A percentile compares a stretch with the other conserved stretches of the same genome.
phyloP scores from a whole-genome alignment of 2,329 filamentous ascomycete species.

The Clonostachys rhizophaga region DNA sequence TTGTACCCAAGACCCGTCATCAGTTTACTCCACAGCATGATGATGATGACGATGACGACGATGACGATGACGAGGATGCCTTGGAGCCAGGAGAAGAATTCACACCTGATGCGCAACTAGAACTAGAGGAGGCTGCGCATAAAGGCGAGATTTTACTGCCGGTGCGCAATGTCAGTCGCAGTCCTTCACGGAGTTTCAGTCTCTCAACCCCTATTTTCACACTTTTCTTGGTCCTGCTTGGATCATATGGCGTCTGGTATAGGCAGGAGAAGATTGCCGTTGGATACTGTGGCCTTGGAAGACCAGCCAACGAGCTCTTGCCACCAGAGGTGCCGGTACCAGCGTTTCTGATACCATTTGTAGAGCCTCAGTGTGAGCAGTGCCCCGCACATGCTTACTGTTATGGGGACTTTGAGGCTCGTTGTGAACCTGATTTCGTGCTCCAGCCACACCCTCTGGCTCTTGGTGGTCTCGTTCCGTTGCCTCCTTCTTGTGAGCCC shows the following conservation, averaged over 20 bases:
- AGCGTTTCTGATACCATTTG: slow-evolving; percentile 62
- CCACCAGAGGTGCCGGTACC: slow-evolving; percentile 55
- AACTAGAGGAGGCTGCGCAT: slow-evolving; percentile 64
- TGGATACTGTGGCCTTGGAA: slow-evolving; percentile 87
- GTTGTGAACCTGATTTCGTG: slow-evolving; percentile 85
- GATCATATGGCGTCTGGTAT: slow-evolving; percentile 76
- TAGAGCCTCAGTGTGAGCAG: slow-evolving; percentile 79
- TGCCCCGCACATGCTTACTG: slow-evolving; percentile 91
- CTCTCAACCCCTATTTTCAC: slow-evolving; percentile 65
- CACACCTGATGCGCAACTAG: slow-evolving; percentile 83
- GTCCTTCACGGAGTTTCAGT: slow-evolving; percentile 31
- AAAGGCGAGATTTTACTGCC: slow-evolving; percentile 42
- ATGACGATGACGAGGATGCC: too few species aligned
- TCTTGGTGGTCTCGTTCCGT: slow-evolving; percentile 72
- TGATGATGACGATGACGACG: slow-evolving; percentile 12
- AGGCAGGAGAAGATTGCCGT: slow-evolving; percentile 94
- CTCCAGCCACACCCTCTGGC: slow-evolving; percentile 80
- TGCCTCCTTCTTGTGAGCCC: slow-evolving; percentile 89
- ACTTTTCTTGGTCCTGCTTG: slow-evolving; percentile 64
- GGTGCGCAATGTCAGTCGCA: slow-evolving; percentile 32
- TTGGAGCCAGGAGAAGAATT: slow-evolving; percentile 84
- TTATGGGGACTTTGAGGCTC: slow-evolving; percentile 69
- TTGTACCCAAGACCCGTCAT: neutral
- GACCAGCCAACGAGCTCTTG: slow-evolving; percentile 47
- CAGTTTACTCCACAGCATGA: neutral